Conservation (phyloP, 2,329 filamentous ascomycete species). For the Ceratocystis eucalypticola region DNA sequence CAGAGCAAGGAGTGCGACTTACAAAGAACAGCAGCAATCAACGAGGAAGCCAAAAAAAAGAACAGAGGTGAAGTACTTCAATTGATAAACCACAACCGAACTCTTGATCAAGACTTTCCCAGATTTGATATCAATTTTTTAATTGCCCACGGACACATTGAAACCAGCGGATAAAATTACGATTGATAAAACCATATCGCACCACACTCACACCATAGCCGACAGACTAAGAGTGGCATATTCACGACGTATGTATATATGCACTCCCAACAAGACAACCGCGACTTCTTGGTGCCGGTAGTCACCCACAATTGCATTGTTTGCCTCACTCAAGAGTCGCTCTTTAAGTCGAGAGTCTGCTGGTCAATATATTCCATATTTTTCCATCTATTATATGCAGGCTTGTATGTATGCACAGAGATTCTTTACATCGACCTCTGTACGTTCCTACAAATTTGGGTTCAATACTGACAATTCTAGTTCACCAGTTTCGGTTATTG, state of each 20-base stretch:
- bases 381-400: background rate
- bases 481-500: constrained; percentile 4
- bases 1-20: background rate
- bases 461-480: background rate
- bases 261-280: background rate
- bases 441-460: background rate
- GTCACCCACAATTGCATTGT: background rate
- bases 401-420: background rate
- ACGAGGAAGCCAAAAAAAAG: background rate
- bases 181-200: background rate
- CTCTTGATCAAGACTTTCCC: background rate
- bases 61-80: background rate
- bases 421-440: background rate
- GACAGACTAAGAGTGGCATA: background rate
- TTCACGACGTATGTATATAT: background rate
- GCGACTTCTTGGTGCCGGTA: background rate
- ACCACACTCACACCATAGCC: background rate
- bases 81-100: background rate
- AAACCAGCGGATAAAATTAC: background rate
- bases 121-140: background rate
- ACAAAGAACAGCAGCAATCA: background rate
- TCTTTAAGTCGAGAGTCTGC: too few species aligned
- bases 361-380: too few species aligned
- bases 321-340: too few species aligned
- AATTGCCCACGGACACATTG: background rate